Percentiles rank a stretch among this genome's conserved stretches.
These are phyloP conservation scores for Solanum etuberosum DNA, from an alignment of 257 asterid species.

Conservation along the genomic window DNA sequence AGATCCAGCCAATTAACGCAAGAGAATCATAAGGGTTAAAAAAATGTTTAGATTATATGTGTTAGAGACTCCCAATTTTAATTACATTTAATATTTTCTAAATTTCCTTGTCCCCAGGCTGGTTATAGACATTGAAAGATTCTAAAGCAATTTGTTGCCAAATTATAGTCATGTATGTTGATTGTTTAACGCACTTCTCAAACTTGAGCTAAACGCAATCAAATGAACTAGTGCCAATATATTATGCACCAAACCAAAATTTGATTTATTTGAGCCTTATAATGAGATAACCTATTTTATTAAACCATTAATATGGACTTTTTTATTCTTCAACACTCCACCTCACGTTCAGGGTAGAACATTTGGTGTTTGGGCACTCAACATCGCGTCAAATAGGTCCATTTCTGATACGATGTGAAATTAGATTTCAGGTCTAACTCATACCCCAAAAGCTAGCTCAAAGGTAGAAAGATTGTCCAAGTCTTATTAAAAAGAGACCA, in stretches of 20 bases:
- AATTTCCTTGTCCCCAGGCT: neutral
- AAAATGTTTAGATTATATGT: neutral
- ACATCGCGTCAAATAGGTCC: rapidly evolving
- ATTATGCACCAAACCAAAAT: neutral
- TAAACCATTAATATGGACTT: neutral
- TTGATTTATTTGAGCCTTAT: neutral
- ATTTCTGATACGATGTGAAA: neutral
- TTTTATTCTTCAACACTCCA: neutral
- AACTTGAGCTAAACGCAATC: neutral
- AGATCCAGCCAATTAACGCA: neutral
- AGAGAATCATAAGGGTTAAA: neutral
- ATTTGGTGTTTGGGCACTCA: neutral
- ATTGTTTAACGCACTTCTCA: neutral
- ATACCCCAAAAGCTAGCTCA: neutral
- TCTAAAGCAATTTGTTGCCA: neutral
- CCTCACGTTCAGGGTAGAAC: neutral
- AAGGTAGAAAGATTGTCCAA: neutral
- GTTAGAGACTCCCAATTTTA: neutral
- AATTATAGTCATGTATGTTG: neutral
- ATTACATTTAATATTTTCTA: neutral
- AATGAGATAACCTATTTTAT: neutral
- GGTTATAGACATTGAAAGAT: neutral
- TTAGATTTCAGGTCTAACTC: too few species aligned
- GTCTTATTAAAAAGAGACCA: too few species aligned
- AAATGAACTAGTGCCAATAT: neutral